Evolutionary conservation across 495 filamentous ascomycete genomes (phyloP).

Genomic region (Xylaria curta): DNA sequence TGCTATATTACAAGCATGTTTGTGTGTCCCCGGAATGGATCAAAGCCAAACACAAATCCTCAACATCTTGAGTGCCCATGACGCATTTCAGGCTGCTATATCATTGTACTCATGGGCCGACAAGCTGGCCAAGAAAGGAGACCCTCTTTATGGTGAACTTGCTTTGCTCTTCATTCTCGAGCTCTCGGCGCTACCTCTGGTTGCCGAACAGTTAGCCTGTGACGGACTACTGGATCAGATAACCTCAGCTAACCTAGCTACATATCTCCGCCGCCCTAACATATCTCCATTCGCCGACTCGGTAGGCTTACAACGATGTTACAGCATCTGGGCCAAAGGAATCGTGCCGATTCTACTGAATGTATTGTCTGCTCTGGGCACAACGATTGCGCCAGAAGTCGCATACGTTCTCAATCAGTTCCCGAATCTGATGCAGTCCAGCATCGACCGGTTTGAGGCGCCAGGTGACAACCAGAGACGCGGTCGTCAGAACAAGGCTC

Average conservation of each 20-base stretch:
- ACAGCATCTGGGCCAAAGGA: slow-evolving; percentile 86
- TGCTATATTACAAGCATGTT: slow-evolving; percentile 81
- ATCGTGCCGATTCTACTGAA: slow-evolving; percentile 91
- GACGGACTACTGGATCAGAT: slow-evolving; percentile 81
- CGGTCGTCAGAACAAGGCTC: slow-evolving; percentile 46
- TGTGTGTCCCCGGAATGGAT: slow-evolving; percentile 72
- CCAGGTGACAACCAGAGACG: slow-evolving; percentile 55
- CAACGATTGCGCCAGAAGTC: slow-evolving; percentile 80
- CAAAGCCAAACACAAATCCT: slow-evolving; percentile 68
- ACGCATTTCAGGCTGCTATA: slow-evolving; percentile 79
- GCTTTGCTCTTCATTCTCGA: slow-evolving; percentile 87
- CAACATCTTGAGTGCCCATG: slow-evolving; percentile 66
- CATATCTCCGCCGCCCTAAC: slow-evolving; percentile 69
- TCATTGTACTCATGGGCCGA: slow-evolving; percentile 96
- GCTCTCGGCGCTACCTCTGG: slow-evolving; percentile 76
- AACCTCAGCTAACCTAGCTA: slow-evolving; percentile 74
- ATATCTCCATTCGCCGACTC: slow-evolving; percentile 70
- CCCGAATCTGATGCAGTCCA: slow-evolving; percentile 70
- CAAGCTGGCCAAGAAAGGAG: slow-evolving; percentile 71
- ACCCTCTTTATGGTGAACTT: slow-evolving; percentile 94
- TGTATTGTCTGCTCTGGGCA: slow-evolving; percentile 79
- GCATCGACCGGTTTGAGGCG: slow-evolving; percentile 65
- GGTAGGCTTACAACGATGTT: slow-evolving; percentile 64
- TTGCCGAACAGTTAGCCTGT: slow-evolving; percentile 88
- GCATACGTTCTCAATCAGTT: slow-evolving; percentile 86